Conservation (phyloP, 2,329 filamentous ascomycete species). For the Acarospora socialis region DNA sequence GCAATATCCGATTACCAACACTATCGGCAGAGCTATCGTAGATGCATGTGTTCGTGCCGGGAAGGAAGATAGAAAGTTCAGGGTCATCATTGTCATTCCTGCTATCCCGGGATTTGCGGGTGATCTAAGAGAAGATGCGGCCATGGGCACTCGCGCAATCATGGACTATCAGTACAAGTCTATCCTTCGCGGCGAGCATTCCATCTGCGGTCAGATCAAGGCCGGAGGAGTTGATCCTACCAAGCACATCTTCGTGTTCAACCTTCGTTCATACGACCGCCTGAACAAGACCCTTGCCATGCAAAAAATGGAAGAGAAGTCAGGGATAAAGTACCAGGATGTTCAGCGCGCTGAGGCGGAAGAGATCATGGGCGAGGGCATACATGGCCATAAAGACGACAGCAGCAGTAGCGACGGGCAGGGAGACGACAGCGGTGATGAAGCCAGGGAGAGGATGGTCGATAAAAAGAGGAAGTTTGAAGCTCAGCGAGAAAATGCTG, state of each 20-base stretch:
- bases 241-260: constrained; percentile 85
- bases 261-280: constrained; percentile 81
- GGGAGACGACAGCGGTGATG: constrained; percentile 23
- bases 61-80: constrained; percentile 75
- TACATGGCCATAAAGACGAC: constrained; percentile 42
- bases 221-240: constrained; percentile 42
- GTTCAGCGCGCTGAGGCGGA: constrained; percentile 80
- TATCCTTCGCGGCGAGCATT: constrained; percentile 80
- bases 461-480: constrained; percentile 34
- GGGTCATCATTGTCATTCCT: constrained; percentile 80
- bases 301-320: constrained; percentile 60
- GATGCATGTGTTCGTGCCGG: constrained; percentile 72
- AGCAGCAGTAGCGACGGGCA: constrained; percentile 15
- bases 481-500: constrained; percentile 27
- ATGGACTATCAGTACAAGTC: constrained; percentile 99
- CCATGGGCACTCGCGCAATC: constrained; percentile 76
- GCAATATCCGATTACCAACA: constrained; percentile 74
- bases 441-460: constrained; percentile 30
- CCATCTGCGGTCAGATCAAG: constrained; percentile 68
- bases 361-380: constrained; percentile 65
- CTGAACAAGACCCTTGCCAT: constrained; percentile 69
- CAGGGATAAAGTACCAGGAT: constrained; percentile 72
- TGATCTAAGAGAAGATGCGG: constrained; percentile 70
- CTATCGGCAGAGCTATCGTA: constrained; percentile 76
- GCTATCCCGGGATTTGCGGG: constrained; percentile 89